Evolutionary conservation across 106 monocot genomes (phyloP).

Genomic region (Chionographis japonica): DNA sequence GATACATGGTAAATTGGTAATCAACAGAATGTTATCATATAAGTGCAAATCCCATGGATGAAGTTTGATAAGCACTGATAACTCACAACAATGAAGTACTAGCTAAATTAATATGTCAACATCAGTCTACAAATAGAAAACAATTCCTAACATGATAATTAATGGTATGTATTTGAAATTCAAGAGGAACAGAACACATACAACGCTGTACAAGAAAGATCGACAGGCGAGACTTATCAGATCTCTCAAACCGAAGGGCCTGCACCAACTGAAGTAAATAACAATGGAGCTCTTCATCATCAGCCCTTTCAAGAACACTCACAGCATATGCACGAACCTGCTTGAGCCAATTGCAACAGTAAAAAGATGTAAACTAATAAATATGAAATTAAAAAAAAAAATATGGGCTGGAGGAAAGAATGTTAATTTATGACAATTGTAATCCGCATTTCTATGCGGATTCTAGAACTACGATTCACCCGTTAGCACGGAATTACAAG

Average conservation of each 20-base stretch:
- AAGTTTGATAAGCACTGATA: too few relatives aligned
- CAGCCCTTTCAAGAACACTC: conserved; percentile 90
- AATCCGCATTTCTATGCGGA: too few relatives aligned
- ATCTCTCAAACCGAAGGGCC: conserved; percentile 97
- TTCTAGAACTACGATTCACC: too few relatives aligned
- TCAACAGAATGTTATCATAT: too few relatives aligned
- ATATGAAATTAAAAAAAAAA: not conserved
- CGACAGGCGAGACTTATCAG: conserved; percentile 83
- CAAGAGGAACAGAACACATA: conserved; percentile 24
- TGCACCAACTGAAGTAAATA: conserved; percentile 95
- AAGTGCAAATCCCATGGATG: too few relatives aligned
- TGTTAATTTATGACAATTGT: not conserved
- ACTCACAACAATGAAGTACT: too few relatives aligned
- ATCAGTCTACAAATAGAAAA: not conserved
- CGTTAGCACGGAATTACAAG: too few relatives aligned
- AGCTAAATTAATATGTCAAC: too few relatives aligned
- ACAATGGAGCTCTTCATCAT: conserved; percentile 91
- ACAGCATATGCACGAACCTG: conserved; percentile 99
- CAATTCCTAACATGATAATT: not conserved
- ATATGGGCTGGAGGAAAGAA: too few relatives aligned
- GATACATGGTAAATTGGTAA: too few relatives aligned
- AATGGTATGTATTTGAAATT: not conserved
- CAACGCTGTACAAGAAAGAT: conserved; percentile 88
- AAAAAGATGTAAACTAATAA: conserved; percentile 5
- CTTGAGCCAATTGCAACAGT: conserved; percentile 13